Base-by-base conservation (phyloP, 2,329 filamentous ascomycete species). In the Sclerotiophoma versabilis region DNA sequence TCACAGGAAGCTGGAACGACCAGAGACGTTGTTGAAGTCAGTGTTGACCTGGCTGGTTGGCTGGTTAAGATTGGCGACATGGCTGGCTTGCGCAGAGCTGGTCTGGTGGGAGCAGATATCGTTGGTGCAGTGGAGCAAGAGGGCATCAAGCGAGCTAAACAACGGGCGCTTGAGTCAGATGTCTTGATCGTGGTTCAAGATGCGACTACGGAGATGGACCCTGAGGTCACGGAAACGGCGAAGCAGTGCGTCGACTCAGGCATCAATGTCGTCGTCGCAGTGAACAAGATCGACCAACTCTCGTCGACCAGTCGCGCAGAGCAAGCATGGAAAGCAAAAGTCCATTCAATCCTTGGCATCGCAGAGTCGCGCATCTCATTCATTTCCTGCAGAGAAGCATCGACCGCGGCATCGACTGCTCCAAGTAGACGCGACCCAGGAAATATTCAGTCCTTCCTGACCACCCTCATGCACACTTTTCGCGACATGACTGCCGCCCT, bases 31-130 rank as follows among this genome's bases (percentile, higher is more conserved):
- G 88, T 99, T 10, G 95, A 99, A 77, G 90, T 95, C 0, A 89
- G 89, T 23, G 82, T 99, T 22, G 95, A 99, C 76, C 82, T 99
- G 41, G 87, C 88, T 0, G 95, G 95, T 0, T 99, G 90, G 78
- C 86, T 96, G 43, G 96, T 93, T 74, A 91, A 90, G n/a, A 88
- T 99, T 69, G 93, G 93, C 14, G 95, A 99, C 76, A 98, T 95
- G 66, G 95, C 95, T 17, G 95, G 95, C 1, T 85, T 99, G 63
- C 83, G 92, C 43, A 84, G 82, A 41, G 74, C 73, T 43, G 71
- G 68, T 20, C 47, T 71, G 55, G 63, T 58, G 15, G 62, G 64
- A 43, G 49, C 65, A 23, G 55, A 65, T 49, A 59, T 66, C 4
- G 85, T 96, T 55, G 91, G 92, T 0, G 80, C 83, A 9, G 83